Evolutionary conservation across 2,329 filamentous ascomycete genomes (phyloP), one percentile per base, ranked within the genome.

Genomic region (Claviceps purpurea): DNA sequence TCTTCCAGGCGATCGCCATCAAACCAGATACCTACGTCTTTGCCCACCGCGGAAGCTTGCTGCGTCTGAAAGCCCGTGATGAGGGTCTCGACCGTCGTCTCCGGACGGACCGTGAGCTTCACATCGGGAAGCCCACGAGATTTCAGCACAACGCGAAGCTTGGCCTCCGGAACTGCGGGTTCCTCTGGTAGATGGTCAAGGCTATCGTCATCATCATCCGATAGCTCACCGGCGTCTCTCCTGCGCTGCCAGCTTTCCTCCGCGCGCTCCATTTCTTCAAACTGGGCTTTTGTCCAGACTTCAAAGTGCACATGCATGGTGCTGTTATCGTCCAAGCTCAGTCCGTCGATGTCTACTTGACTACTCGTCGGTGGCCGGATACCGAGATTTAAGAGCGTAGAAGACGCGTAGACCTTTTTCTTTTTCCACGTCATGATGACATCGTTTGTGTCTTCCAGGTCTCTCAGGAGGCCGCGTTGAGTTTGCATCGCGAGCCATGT

Each of bases 371-470:
- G 65, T 0, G 72, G 69, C 8, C 68, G 62, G 46, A 93, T 76
- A 6, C 82, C 82, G 6, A 95, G 69, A 47, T 77, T 82, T 50
- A 75, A 74, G 54, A 87, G 83, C 1, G 84, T 90, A 5, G 86
- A 87, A n/a, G 78, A 77, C 57, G 86, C 80, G 63, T 85, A 95
- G 3, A 95, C 68, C 54, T 80, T 79, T 53, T 79, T 79, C 26
- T 79, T 77, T 56, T 82, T 83, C 84, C 87, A 95, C 0, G 87
- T 93, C 52, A 97, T 75, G 59, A 93, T 85, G 18, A 94, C 70
- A 1, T 73, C 70, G 4, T 75, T 68, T 2, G 73, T 67, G 24
- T 74, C 64, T 2, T 76, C 70, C 2, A 64, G 58, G 2, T 65
- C 57, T 7, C 74, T 59, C 10, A 58, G 38, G 5, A 65, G 49